phyloP scores from a whole-genome alignment of 1,284 basidiomycete species.

The Moesziomyces sp. region DNA sequence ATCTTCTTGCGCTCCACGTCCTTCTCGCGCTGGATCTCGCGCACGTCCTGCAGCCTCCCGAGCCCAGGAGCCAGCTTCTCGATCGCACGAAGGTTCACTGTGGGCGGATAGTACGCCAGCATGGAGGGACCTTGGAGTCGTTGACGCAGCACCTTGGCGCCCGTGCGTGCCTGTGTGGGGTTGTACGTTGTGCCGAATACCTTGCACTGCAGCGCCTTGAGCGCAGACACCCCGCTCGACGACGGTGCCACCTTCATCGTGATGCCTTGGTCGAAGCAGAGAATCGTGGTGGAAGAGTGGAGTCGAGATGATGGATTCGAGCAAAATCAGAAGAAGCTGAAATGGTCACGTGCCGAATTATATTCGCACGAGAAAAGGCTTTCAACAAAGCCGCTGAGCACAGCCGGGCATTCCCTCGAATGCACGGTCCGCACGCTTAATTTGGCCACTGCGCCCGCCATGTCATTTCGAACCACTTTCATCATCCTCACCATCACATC shows the following conservation, averaged over 20 bases:
- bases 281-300: neutral
- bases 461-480: neutral
- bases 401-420: neutral
- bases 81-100: slow-evolving; percentile 51
- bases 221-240: slow-evolving; percentile 41
- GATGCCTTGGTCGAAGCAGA: neutral
- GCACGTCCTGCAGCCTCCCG: slow-evolving; percentile 36
- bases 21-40: slow-evolving; percentile 54
- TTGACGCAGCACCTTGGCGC: slow-evolving; percentile 58
- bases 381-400: slow-evolving; percentile 2
- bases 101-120: slow-evolving; percentile 63
- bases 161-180: slow-evolving; percentile 54
- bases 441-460: neutral
- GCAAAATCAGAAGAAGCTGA: neutral
- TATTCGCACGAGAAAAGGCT: slow-evolving; percentile 16
- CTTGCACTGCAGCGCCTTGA: slow-evolving; percentile 53
- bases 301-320: slow-evolving; percentile 1
- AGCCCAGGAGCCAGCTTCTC: slow-evolving; percentile 27
- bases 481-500: neutral
- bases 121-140: slow-evolving; percentile 60
- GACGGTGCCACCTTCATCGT: slow-evolving; percentile 46
- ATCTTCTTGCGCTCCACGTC: slow-evolving; percentile 62
- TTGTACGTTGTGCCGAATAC: slow-evolving; percentile 57
- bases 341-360: slow-evolving; percentile 2
- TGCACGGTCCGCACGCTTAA: slow-evolving; percentile 14